Conservation (phyloP, 768 basidiomycete species). For the Psilocybe subaeruginosa region DNA sequence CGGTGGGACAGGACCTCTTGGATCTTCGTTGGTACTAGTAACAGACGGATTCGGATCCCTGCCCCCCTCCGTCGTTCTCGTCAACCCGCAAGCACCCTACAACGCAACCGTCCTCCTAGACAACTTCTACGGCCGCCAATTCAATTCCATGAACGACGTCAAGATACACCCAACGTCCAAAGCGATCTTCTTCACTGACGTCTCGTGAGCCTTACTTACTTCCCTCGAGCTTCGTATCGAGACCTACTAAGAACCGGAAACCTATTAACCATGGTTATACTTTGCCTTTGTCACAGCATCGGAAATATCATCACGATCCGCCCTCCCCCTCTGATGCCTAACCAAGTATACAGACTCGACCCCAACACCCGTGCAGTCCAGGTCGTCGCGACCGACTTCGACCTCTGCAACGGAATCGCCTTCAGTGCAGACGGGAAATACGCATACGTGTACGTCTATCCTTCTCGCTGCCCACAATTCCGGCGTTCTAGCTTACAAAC, state of each 20-base stretch:
- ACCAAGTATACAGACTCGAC: slow-evolving; percentile 80
- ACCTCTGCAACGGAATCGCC: slow-evolving; percentile 73
- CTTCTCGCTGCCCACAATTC: not conserved
- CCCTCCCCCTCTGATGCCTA: slow-evolving; percentile 64
- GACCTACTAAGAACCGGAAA: too few relatives aligned
- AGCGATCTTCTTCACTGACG: slow-evolving; percentile 4
- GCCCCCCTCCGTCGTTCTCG: not conserved
- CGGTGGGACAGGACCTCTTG: not conserved
- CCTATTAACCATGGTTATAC: too few relatives aligned
- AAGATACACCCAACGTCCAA: not conserved
- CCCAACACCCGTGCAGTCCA: slow-evolving; percentile 64
- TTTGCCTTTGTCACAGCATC: slow-evolving; percentile 41
- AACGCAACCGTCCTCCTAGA: slow-evolving; percentile 3
- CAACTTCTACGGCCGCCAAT: slow-evolving; percentile 1
- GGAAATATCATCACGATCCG: slow-evolving; percentile 70
- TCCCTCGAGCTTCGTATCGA: too few relatives aligned
- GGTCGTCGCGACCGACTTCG: slow-evolving; percentile 79
- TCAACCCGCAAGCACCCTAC: not conserved
- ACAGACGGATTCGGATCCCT: not conserved
- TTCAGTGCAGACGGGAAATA: slow-evolving; percentile 64
- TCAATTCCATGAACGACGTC: slow-evolving; percentile 2
- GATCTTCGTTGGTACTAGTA: not conserved
- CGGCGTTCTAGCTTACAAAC: not conserved
- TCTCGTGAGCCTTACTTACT: not conserved
- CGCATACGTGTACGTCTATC: slow-evolving; percentile 57